phyloP scores from a whole-genome alignment of 768 basidiomycete species.

The Suillus luteus region DNA sequence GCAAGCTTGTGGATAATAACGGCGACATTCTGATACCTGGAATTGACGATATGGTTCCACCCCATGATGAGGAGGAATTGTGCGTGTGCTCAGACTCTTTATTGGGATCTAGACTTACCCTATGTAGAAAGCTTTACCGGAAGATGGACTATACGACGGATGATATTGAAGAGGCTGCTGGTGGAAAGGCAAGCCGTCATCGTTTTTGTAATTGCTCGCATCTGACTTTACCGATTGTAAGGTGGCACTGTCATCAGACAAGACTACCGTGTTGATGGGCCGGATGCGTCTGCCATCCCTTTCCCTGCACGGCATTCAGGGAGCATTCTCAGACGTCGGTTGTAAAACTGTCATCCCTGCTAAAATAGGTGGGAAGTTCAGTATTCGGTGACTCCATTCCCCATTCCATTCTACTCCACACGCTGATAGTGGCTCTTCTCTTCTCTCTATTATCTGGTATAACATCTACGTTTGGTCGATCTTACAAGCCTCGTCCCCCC shows the following conservation, averaged over 20 bases:
- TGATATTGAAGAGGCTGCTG: slow-evolving; percentile 77
- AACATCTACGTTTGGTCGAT: not conserved
- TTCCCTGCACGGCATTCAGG: slow-evolving; percentile 94
- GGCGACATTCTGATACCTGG: slow-evolving; percentile 91
- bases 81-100: slow-evolving; percentile 34
- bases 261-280: slow-evolving; percentile 83
- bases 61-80: slow-evolving; percentile 73
- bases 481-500: slow-evolving; percentile 72
- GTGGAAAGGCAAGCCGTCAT: slow-evolving; percentile 45
- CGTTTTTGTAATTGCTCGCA: not conserved
- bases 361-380: slow-evolving; percentile 88
- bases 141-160: slow-evolving; percentile 68
- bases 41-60: slow-evolving; percentile 80
- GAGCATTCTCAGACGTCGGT: slow-evolving; percentile 83
- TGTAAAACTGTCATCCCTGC: slow-evolving; percentile 95
- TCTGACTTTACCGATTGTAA: slow-evolving; percentile 10
- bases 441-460: not conserved
- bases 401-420: not conserved
- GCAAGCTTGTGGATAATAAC: slow-evolving; percentile 74
- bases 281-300: slow-evolving; percentile 90
- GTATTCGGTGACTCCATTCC: slow-evolving; percentile 67
- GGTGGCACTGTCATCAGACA: slow-evolving; percentile 76
- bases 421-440: not conserved
- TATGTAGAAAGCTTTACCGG: slow-evolving; percentile 63
- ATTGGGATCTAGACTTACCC: slow-evolving; percentile 8